Base-by-base conservation (phyloP, 2,329 filamentous ascomycete species). In the Nigrospora sphaerica region DNA sequence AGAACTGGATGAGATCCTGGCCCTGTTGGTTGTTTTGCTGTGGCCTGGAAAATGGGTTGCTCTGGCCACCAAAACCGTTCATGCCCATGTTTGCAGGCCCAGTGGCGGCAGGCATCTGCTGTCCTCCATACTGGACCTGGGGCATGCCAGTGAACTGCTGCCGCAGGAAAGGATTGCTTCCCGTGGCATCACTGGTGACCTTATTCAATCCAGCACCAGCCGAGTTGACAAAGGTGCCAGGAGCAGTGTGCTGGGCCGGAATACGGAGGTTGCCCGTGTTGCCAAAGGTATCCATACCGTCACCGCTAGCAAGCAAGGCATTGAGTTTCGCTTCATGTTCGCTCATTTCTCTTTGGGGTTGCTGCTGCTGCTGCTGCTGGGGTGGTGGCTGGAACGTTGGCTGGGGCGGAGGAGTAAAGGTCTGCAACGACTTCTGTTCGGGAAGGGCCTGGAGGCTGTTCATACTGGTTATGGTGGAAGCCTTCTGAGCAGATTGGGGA, bases 221-320 rank as follows among this genome's bases (percentile, higher is more conserved):
- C 49, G 88, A 95, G 70, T 98, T 98, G 69, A 98, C 85, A 64
- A 97, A 98, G 0, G 88, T 95, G 23, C 92, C 93, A 0, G 93
- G 93, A 1, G 93, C 90, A 0, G 93, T 98, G 66, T 98, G 93
- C 63, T 98, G 93, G 2, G 93, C 84, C 2, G 93, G 93, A 53
- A 98, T 95, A 66, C 93, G 90, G 40, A 95, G 76, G 53, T 97
- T 88, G 55, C 93, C 93, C n/a, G 88, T 88, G 64, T 98, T 98
- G 54, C 93, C 93, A 63, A 95, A 98, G 0, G 93, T 98, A 62
- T 98, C 93, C 73, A 95, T 87, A 19, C 93, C 93, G 47, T 98
- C 93, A 53, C 93, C 91, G 19, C 78, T 82, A 3, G 90, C 80
- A 39, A 98, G 80, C 32, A 98, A 80, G 2, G 86, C 80, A 62